Conservation (phyloP, 306 rosid species). For the Rosa chinensis region DNA sequence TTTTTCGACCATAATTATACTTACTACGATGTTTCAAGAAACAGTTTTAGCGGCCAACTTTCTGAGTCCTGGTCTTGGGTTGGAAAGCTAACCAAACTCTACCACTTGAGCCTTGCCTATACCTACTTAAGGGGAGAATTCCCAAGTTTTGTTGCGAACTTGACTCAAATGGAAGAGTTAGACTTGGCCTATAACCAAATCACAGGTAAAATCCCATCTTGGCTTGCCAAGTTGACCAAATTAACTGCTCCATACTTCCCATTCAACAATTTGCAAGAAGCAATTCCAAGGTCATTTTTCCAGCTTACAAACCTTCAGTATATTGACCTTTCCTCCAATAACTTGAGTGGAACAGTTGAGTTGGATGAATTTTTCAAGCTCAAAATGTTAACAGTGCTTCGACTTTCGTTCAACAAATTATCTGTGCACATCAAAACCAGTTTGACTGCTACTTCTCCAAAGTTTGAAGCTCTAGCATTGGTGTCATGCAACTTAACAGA, state of each 20-base stretch:
- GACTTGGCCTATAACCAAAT: neutral
- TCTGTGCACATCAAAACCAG: neutral
- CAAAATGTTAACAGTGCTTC: neutral
- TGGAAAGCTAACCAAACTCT: conserved; percentile 4
- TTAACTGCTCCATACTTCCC: neutral
- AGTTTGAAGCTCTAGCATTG: conserved; percentile 2
- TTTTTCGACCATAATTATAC: neutral
- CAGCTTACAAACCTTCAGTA: neutral
- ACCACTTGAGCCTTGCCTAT: neutral
- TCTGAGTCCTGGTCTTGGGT: conserved; percentile 3
- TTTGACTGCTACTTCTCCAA: neutral
- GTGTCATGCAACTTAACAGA: conserved; percentile 15
- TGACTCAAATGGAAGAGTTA: neutral
- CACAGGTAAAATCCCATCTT: conserved; percentile 6
- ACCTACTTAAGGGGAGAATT: conserved; percentile 1
- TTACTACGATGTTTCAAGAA: neutral
- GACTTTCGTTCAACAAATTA: conserved; percentile 17
- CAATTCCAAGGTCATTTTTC: conserved; percentile 17
- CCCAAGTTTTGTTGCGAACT: conserved; percentile 16
- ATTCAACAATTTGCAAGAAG: conserved; percentile 16
- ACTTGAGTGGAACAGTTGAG: conserved; percentile 22
- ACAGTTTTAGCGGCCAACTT: conserved; percentile 1
- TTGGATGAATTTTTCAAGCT: conserved; percentile 11
- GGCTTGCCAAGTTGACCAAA: conserved; percentile 8
- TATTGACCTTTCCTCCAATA: neutral